Base-by-base conservation (phyloP, 306 rosid genomes). In the Dryas octopetala region DNA sequence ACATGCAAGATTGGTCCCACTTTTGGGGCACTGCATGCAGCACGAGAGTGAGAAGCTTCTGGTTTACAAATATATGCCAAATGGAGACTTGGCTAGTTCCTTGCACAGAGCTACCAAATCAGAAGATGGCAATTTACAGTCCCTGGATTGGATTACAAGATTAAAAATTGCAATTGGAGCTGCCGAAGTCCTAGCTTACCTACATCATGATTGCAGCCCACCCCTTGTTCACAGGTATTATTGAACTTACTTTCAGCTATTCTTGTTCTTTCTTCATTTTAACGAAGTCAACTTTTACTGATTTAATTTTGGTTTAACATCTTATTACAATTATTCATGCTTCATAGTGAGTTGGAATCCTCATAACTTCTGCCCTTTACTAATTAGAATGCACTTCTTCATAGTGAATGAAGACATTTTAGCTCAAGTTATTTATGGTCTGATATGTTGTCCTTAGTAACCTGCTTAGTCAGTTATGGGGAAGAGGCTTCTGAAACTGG, bases 61-160 rank as follows among this genome's bases (percentile, higher is more conserved):
- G 68, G 83, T 96, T 80, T 96, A 96, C 86, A 96, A 96, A 78
- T 79, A 82, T 81, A 86, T 96, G 98, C 91, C 88, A 59, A 83
- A 96, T 73, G 85, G 94, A 78, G 99, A 96, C 82, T 87, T 96
- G 87, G 89, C 87, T 62, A 83, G 73, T 82, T 88, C 93, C 73
- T 88, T 92, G 90, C 97, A 92, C 74, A 80, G 75, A 53, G 79
- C 74, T 47, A 68, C 69, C 14, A 75, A 71, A 68, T 48, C 77
- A 65, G 77, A 55, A 28, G 87, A 91, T 72, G 90, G 78, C 17
- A 81, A 83, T 45, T 74, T 76, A 41, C 86, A 77, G 74, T 90
- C 96, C 67, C 71, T 90, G 55, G 99, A 96, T 85, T 96, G 99
- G 99, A 96, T 96, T 79, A 96, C 96, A 19, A 86, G 99, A 82